Base-by-base conservation (phyloP, 805 yeast genomes). In the Ogataea pini region DNA sequence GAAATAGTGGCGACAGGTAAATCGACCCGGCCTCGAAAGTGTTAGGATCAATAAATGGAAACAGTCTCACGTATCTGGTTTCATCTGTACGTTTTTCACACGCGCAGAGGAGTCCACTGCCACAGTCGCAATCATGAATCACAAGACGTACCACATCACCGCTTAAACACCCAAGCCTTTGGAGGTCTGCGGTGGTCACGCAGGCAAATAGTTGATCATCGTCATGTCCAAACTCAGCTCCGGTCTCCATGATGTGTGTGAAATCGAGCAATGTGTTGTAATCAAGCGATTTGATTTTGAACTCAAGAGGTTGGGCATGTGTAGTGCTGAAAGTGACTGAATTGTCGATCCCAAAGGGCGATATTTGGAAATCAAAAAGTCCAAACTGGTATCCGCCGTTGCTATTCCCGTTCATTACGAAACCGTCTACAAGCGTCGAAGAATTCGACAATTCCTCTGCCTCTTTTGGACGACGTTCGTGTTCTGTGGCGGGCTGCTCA, bases 11-110 rank as follows among this genome's bases (percentile, higher is more conserved):
- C 0, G 94, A 83, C 2, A 85, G 37, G 58, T 82, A 79, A 0
- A 85, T 52, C 1, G 64, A 59, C 1, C 72, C 73, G 0, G 57
- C 27, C 2, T 64, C 51, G 52, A 73, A 76, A 2, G 60, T 57
- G 57, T 77, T 80, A 14, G 94, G 90, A 51, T 85, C 92, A 2
- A 81, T 73, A 47, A 84, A 77, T 1, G 92, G 76, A 51, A 79
- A 77, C 0, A 85, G 50, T 47, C 77, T 65, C 1, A 82, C 72
- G 13, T 68, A 58, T 42, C 46, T 18, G 20, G 46, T 42, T 13
- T 28, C 31, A 20, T 45, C 52, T 5, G 47, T 19, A 3, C 47
- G 18, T 3, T 36, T 33, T 3, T 54, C 48, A 38, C 61, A 56
- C 2, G 55, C 62, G 38, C 60, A 51, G 24, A 43, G 47, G 16